Base-by-base conservation (phyloP, 352 stramenopile genomes). In the Globisporangium splendens region DNA sequence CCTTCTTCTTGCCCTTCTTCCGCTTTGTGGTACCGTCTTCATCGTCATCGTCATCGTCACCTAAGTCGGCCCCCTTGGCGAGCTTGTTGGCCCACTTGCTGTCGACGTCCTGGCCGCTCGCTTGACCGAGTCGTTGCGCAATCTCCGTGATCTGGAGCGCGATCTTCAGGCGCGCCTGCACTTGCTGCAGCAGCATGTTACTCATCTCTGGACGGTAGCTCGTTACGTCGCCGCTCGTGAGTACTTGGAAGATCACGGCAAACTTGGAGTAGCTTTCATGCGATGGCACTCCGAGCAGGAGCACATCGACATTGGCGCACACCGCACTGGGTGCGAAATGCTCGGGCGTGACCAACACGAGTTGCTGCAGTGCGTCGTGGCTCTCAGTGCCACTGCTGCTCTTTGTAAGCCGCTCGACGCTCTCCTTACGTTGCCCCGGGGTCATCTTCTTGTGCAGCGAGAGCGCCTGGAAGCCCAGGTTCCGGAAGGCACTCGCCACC, bases 391-490 rank as follows among this genome's bases (percentile, higher is more conserved):
- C 2, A 61, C 38, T 1, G 61, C 41, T 35, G 10, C 42, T 43
- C 13, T 31, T 46, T 11, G 42, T 21, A 15, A 90, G 60, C 31
- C 79, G 70, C 50, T 89, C 65, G 50, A 88, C 56, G 46, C 63
- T 74, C 50, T 86, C 75, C 21, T 79, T 70, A 47, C 79, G 68
- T 56, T 91, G 79, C 1, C 62, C 63, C 7, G 63, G 38, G 1
- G 79, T 76, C 74, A 91, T 91, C 59, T 91, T 91, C 55, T 65
- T 67, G 61, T 93, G 83, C 21, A 93, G 50, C 18, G 78, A 61
- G n/a, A 88, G 54, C n/a, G 75, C 68, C 46, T 86, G 72, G 54
- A 86, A 71, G 10, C 78, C 77, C 28, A 93, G 47, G 54, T 85
- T 73, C 56, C 79, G 79, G 28, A 89, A 54, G 18, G 78, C 74